Evolutionary conservation across 1,284 basidiomycete species (phyloP).

Genomic region (Xerocomus subilludens): DNA sequence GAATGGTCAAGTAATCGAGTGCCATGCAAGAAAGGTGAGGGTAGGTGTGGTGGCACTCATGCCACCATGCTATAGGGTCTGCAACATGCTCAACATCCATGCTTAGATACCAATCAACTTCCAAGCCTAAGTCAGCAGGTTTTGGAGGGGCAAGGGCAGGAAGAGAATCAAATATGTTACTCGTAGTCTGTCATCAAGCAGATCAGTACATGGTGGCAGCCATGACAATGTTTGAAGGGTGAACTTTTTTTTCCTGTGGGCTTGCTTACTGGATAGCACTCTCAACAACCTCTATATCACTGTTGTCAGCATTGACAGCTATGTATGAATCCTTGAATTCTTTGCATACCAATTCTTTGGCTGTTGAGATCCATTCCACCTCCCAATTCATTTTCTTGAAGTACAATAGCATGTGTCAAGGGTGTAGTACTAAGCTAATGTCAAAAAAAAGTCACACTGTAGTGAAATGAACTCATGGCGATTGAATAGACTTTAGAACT

Average conservation of each 20-base stretch:
- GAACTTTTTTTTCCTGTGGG: too few species aligned
- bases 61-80: not conserved
- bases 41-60: not conserved
- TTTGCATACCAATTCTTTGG: not conserved
- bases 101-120: not conserved
- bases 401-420: constrained; percentile 42
- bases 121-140: not conserved
- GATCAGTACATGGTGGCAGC: not conserved
- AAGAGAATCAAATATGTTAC: constrained; percentile 8
- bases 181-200: not conserved
- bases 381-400: constrained; percentile 37
- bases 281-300: too few species aligned
- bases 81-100: constrained; percentile 4
- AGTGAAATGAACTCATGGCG: constrained; percentile 18
- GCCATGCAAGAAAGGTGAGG: constrained; percentile 7
- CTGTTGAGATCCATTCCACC: constrained; percentile 39
- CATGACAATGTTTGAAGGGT: not conserved
- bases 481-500: constrained; percentile 31
- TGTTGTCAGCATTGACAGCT: too few species aligned
- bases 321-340: too few species aligned
- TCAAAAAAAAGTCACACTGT: not conserved
- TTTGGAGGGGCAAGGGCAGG: not conserved
- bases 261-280: too few species aligned
- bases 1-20: constrained; percentile 8
- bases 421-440: constrained; percentile 37